Conservation (phyloP, 78 protist genomes). For the Mastigamoeba balamuthi region DNA sequence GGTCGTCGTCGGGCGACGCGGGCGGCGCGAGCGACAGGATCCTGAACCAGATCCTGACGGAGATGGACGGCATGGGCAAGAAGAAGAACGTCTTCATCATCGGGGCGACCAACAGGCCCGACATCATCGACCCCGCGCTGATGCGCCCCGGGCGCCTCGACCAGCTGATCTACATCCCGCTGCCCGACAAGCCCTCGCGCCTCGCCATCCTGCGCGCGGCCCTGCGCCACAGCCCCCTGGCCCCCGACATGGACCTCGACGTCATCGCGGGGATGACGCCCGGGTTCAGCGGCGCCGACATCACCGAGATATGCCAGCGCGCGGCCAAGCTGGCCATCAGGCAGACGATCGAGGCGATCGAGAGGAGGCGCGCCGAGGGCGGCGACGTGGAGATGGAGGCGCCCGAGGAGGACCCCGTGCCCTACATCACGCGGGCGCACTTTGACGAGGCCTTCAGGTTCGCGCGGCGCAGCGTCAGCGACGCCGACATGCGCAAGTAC, state of each 20-base stretch:
- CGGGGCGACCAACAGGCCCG: conserved; percentile 99
- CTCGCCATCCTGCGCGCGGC: conserved; percentile 67
- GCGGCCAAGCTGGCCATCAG: conserved; percentile 89
- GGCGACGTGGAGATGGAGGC: conserved; percentile 16
- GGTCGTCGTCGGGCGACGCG: conserved; percentile 83
- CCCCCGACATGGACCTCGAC: conserved; percentile 63
- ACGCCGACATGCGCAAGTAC: conserved; percentile 53
- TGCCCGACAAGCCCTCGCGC: conserved; percentile 88
- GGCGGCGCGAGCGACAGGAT: conserved; percentile 98
- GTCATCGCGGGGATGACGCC: conserved; percentile 65
- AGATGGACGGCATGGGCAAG: conserved; percentile 95
- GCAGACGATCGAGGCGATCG: conserved; percentile 64
- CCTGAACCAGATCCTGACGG: conserved; percentile 95
- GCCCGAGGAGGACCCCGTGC: not conserved
- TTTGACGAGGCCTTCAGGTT: conserved; percentile 75
- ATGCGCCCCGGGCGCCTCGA: conserved; percentile 91
- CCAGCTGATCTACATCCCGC: conserved; percentile 92
- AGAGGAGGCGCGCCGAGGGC: conserved; percentile 16
- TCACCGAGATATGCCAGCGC: conserved; percentile 90
- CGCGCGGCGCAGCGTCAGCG: conserved; percentile 81
- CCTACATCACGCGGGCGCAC: conserved; percentile 64
- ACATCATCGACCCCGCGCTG: conserved; percentile 95
- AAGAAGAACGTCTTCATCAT: conserved; percentile 97
- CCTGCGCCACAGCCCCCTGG: conserved; percentile 81
- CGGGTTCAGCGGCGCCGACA: conserved; percentile 97